Base-by-base conservation (phyloP, 192 early-diverging fungal species). In the Radiomyces spectabilis region DNA sequence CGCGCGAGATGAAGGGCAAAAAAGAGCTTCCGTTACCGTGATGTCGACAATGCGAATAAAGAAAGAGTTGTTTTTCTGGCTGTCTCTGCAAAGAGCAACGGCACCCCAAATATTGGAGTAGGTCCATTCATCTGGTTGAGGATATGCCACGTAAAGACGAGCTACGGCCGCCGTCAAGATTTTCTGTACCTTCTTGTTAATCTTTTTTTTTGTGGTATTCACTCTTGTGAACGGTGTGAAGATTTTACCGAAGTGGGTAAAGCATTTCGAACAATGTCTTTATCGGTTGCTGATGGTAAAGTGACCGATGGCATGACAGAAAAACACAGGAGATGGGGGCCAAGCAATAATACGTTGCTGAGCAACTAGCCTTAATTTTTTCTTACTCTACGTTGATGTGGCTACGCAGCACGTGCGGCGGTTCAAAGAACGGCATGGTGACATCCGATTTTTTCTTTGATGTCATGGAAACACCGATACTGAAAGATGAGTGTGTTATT, bases 141-240 rank as follows among this genome's bases (percentile, higher is more conserved):
- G 88, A 49, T 81, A 78, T 16, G 87, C 88, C 10, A 85, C 83
- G 77, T 85, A 91, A 46, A 91, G 60, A 21, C 86, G 76, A 29
- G 87, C 87, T 37, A 88, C 82, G 5, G 88, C 87, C 1, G 88
- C 88, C 4, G 79, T 79, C 42, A 85, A 70, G 56, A 91, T 86
- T 79, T 85, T 87, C 88, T 87, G 78, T 52, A 54, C 19, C 55
- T 22, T 52, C 15, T 38, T 38, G 2, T 38, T 35, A 35, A 18
- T 41, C 25, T 43, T 48, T 37, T 44, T 38, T 15, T 41, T 52
- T 45, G 10, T 12, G 10, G n/a, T 22, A 6, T 41, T n/a, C 26
- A 13, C 9, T 24, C 35, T 27, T 27, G 6, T 27, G 30, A 30
- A 21, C 32, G 6, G 34, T 38, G 13, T 18, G 15, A 41, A 22